Evolutionary conservation across 306 rosid species (phyloP), one percentile per base, ranked within the genome.

Genomic region (Amphicarpaea edgeworthii): DNA sequence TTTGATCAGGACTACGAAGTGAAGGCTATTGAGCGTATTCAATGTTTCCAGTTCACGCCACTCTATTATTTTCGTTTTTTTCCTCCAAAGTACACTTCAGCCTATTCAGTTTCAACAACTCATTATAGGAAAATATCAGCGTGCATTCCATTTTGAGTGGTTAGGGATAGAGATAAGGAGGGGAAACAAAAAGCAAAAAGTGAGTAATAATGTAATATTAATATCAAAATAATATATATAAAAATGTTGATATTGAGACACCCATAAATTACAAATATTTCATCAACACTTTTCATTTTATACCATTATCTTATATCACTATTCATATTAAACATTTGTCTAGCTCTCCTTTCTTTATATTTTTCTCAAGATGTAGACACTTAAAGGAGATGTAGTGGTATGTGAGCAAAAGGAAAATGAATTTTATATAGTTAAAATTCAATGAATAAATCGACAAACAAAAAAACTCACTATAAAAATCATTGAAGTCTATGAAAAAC

Each of bases 1-100:
- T 55, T 38, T 55, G 16, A 26, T 9, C 17, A 72, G 7, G 16
- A 72, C n/a, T n/a, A n/a, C 14, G 17, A 58, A 58, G 37, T 24
- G 40, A 62, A 37, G 12, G 34, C 16, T 41, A 43, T 43, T 60
- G 34, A 58, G 46, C 67, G 17, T 20, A 38, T 54, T 73, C 64
- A 73, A 28, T 73, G 51, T 58, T 30, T 73, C 63, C 68, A 41
- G 42, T 73, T 20, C 51, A 73, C 8, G 5, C 40, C 40, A 7
- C 23, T 51, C 21, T 17, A 42, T 40, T 42, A 38, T 32, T 70
- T 68, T 69, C 11, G 6, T 12, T 58, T 28, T 58, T 26, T 26
- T 1, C 1, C 16, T 4, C 20, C 75, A 19, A 70, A 50, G 61
- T 17, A 30, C 72, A 42, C 54, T 46, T n/a, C 24, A 66, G 38